Evolutionary conservation across 202 grass and related monocot species (phyloP), one percentile per base, ranked within the genome.

Genomic region (Bolboschoenoplectus hybrid): DNA sequence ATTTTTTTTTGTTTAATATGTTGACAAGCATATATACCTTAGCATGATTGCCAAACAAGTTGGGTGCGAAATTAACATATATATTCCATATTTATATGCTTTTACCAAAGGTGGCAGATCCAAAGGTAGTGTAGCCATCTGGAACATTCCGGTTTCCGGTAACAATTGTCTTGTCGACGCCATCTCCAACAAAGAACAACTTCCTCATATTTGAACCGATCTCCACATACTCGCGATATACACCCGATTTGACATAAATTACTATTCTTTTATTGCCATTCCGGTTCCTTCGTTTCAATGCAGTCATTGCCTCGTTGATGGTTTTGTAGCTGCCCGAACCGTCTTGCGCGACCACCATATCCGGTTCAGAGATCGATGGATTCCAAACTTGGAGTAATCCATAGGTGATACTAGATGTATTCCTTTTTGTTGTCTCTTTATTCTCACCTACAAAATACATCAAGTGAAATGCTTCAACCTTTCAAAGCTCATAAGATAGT

Each of bases 161-260:
- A 4, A 86, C 43, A 16, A 81, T 44, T 1, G 74, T 86, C 58
- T 58, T 81, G 85, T 86, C 73, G 46, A 81, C 81, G 85, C 85
- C 85, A 53, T 86, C 85, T 68, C 85, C 85, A 11, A 86, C 61
- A 79, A 86, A 60, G 63, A 86, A 80, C 11, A 86, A 64, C 34
- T 86, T 81, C 41, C 10, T 80, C 74, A 86, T 51, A 13, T 86
- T 70, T 39, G 60, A 49, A 40, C 19, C 74, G 12, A 86, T 86
- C 46, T 86, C 74, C 34, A 86, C 61, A 8, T 70, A 68, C 52
- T 86, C 85, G 3, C 41, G 47, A 43, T 86, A 86, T 13, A 68
- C 38, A 16, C 85, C 85, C 2, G 74, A 71, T 60, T 86, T 86
- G 17, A 86, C 46, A 45, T 86, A 86, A 49, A 86, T 68, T 20